Conservation (phyloP, 805 yeast genomes). For the Lipomyces sp. region DNA sequence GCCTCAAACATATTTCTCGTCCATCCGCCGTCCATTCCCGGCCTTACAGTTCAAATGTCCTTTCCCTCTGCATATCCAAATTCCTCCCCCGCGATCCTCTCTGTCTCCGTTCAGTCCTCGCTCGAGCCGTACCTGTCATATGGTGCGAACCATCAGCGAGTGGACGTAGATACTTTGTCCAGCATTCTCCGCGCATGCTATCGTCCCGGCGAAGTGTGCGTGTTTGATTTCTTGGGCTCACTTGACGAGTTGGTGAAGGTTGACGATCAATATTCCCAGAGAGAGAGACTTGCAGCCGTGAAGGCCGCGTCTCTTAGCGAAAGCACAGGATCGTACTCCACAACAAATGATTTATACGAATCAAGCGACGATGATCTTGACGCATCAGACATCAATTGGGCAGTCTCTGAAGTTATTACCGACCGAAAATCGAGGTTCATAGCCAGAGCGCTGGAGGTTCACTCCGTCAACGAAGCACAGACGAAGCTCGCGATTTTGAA, state of each 20-base stretch:
- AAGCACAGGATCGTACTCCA: neutral
- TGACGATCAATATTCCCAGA: slow-evolving; percentile 33
- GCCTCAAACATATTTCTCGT: slow-evolving; percentile 45
- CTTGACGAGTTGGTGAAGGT: slow-evolving; percentile 39
- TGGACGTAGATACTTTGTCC: slow-evolving; percentile 7
- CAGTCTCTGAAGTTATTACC: slow-evolving; percentile 65
- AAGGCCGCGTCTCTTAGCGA: slow-evolving; percentile 14
- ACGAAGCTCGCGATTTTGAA: slow-evolving; percentile 49
- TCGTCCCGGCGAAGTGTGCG: slow-evolving; percentile 61
- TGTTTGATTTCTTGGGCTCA: slow-evolving; percentile 72
- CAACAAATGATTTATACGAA: no score
- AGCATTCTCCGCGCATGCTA: slow-evolving; percentile 55
- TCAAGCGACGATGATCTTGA: slow-evolving; percentile 25
- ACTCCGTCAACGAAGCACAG: slow-evolving; percentile 65
- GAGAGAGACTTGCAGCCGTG: slow-evolving; percentile 23
- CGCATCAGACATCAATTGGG: slow-evolving; percentile 51
- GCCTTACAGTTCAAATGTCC: slow-evolving; percentile 59
- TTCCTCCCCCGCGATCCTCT: slow-evolving; percentile 57
- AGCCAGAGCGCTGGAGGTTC: slow-evolving; percentile 64
- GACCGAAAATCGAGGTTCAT: slow-evolving; percentile 86
- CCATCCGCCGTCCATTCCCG: slow-evolving; percentile 38
- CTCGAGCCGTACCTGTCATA: neutral
- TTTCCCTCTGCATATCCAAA: slow-evolving; percentile 73
- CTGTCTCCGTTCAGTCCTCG: slow-evolving; percentile 42
- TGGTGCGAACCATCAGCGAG: neutral